Evolutionary conservation across 1,139 yeast species (phyloP).

Genomic region (Debaryomyces singareniensis): DNA sequence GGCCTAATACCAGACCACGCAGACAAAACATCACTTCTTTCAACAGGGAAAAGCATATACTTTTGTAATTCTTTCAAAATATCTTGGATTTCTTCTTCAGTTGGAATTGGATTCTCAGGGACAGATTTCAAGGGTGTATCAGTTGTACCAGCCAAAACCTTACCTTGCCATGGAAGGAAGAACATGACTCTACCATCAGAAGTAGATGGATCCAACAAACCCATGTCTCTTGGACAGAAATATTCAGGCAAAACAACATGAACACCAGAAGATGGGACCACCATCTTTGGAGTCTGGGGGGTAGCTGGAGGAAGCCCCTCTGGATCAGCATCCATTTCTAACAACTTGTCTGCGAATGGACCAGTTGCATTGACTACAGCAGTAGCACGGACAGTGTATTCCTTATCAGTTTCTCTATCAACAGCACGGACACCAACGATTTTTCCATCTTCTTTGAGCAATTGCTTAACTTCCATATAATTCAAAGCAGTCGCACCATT

Average conservation of each 20-base stretch:
- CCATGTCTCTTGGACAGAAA: conserved; percentile 85
- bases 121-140: conserved; percentile 75
- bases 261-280: conserved; percentile 92
- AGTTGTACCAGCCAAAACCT: conserved; percentile 94
- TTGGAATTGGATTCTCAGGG: conserved; percentile 78
- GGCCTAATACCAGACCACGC: conserved; percentile 99
- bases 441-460: conserved; percentile 60
- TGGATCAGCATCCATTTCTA: conserved; percentile 80
- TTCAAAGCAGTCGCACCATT: conserved; percentile 88
- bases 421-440: conserved; percentile 70
- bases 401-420: conserved; percentile 69
- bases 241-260: conserved; percentile 89
- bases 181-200: conserved; percentile 96
- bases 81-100: conserved; percentile 86
- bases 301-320: conserved; percentile 55
- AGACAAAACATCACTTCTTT: conserved; percentile 83
- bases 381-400: conserved; percentile 56
- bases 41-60: conserved; percentile 82
- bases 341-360: conserved; percentile 77
- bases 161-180: conserved; percentile 97
- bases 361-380: conserved; percentile 91
- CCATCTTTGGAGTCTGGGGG: conserved; percentile 59
- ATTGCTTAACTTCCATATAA: conserved; percentile 74
- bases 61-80: conserved; percentile 83
- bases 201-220: conserved; percentile 86